These are phyloP conservation scores for Rhazya stricta DNA, from an alignment of 257 asterid genomes.

Conservation along the genomic window DNA sequence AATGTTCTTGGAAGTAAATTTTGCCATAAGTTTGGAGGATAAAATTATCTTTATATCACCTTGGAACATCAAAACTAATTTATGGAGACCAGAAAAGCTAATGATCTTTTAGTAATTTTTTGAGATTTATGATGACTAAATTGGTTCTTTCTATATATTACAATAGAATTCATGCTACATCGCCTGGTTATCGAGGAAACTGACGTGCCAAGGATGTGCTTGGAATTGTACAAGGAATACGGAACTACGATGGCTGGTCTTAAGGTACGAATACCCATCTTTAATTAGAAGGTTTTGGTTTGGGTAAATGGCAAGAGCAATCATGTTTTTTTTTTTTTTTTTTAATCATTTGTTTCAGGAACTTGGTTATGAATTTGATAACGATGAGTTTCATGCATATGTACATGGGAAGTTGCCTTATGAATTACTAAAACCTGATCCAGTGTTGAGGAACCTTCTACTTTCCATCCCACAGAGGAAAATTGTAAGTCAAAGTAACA, in stretches of 20 bases:
- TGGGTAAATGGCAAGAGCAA: too few species aligned
- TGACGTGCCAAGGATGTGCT: slow-evolving; percentile 70
- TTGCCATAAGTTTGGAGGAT: too few species aligned
- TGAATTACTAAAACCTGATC: slow-evolving; percentile 66
- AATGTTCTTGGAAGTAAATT: too few species aligned
- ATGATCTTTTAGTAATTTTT: too few species aligned
- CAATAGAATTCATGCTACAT: slow-evolving; percentile 66
- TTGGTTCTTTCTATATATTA: too few species aligned
- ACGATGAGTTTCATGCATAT: slow-evolving; percentile 69
- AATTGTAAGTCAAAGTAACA: slow-evolving; percentile 40
- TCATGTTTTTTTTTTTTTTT: not conserved
- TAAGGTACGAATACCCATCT: slow-evolving; percentile 34
- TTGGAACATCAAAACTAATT: too few species aligned
- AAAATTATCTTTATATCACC: too few species aligned
- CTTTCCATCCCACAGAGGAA: slow-evolving; percentile 75
- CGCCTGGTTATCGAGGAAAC: slow-evolving; percentile 59
- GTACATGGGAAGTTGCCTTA: slow-evolving; percentile 88
- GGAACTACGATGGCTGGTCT: slow-evolving; percentile 98
- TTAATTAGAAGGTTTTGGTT: too few species aligned
- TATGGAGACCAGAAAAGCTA: too few species aligned
- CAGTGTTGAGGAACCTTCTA: slow-evolving; percentile 59
- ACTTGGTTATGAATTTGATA: slow-evolving; percentile 73
- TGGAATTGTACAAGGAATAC: slow-evolving; percentile 70
- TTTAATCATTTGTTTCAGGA: slow-evolving; percentile 32
- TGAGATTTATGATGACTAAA: not conserved